These are phyloP conservation scores for Beauveria sp. DNA, from an alignment of 2,329 filamentous ascomycete species.

Conservation along the genomic window DNA sequence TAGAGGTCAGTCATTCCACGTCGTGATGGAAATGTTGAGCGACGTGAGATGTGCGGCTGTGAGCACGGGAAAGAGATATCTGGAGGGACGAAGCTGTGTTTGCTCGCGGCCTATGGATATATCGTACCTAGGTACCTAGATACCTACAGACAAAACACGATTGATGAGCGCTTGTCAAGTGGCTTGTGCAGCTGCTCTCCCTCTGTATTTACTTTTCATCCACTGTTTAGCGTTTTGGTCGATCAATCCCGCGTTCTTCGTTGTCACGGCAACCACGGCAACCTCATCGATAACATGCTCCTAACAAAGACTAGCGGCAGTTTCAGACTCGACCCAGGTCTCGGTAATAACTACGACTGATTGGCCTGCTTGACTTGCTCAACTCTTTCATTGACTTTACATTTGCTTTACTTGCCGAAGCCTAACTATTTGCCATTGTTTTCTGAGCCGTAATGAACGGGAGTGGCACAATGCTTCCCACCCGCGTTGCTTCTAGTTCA, in stretches of 20 bases:
- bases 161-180: neutral
- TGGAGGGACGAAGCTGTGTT: neutral
- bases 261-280: conserved; percentile 8
- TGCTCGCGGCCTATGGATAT: no score
- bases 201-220: neutral
- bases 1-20: conserved; percentile 1
- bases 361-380: neutral
- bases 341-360: neutral
- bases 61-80: neutral
- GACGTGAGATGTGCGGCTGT: conserved; percentile 2
- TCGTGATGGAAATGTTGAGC: conserved; percentile 4
- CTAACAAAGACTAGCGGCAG: conserved; percentile 2
- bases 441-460: no score
- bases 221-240: conserved; percentile 3
- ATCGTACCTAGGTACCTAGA: no score
- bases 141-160: neutral
- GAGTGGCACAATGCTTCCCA: no score
- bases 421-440: no score
- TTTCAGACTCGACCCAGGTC: conserved; percentile 7
- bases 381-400: no score
- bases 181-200: neutral
- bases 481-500: no score
- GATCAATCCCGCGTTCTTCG: conserved; percentile 2
- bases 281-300: neutral
- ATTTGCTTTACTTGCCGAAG: no score